Conservation (phyloP, 2,329 filamentous ascomycete species). For the Lomentospora prolificans region DNA sequence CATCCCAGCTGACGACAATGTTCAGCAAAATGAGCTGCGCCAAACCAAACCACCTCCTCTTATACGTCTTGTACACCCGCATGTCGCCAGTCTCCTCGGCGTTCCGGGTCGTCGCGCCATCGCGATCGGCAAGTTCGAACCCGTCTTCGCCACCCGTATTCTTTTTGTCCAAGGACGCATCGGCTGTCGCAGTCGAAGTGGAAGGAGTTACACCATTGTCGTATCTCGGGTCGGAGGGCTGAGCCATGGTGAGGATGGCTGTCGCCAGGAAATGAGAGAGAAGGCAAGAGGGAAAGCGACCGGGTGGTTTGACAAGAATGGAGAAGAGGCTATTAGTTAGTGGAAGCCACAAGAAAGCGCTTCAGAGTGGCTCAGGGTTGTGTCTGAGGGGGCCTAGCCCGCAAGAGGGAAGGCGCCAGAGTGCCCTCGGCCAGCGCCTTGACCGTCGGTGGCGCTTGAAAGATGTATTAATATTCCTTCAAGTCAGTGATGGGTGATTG, state of each 20-base stretch:
- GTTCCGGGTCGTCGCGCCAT: neutral
- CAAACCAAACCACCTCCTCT: constrained; percentile 81
- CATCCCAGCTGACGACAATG: constrained; percentile 90
- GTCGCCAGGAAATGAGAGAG: no score
- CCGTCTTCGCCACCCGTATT: neutral
- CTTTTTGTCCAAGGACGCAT: neutral
- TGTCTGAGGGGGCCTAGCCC: neutral
- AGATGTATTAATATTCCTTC: no score
- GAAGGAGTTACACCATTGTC: neutral
- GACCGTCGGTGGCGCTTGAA: no score
- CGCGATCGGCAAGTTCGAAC: neutral
- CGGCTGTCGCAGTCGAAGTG: neutral
- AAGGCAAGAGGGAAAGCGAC: no score
- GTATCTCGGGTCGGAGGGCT: neutral
- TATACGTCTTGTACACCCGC: constrained; percentile 47
- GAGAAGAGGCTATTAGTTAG: no score
- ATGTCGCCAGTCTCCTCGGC: neutral
- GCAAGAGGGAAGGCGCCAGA: neutral
- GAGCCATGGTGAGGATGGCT: neutral
- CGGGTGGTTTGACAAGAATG: no score
- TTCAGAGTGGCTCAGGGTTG: no score
- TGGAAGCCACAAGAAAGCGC: no score
- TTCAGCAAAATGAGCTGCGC: constrained; percentile 78
- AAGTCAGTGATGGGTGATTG: no score
- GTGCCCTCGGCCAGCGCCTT: neutral